Percentiles rank a stretch among this genome's conserved stretches.
These are phyloP conservation scores for Backusella macrospora DNA, from an alignment of 192 early-diverging fungal genomes.

Conservation along the genomic window DNA sequence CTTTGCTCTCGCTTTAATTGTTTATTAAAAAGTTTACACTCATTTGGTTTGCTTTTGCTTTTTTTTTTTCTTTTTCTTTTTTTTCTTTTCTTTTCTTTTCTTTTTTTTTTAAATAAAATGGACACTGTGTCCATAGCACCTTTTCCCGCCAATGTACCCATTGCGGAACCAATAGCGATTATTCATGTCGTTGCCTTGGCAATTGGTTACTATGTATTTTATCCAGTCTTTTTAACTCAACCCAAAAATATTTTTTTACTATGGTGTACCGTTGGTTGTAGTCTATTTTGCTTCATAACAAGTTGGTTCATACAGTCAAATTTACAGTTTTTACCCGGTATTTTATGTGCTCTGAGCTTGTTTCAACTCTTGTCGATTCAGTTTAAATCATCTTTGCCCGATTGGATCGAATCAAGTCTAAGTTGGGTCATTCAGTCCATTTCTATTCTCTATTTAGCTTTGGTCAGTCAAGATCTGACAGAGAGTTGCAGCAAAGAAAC, in stretches of 20 bases:
- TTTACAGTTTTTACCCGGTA: not conserved
- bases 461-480: not conserved
- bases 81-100: not conserved
- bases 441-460: not conserved
- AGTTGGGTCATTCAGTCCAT: not conserved
- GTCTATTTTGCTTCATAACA: not conserved
- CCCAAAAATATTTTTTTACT: not conserved
- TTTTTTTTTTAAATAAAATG: constrained; percentile 14
- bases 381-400: constrained; percentile 1
- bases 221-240: constrained; percentile 43
- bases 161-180: constrained; percentile 41
- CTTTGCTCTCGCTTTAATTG: too few species aligned
- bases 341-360: not conserved
- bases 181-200: constrained; percentile 44
- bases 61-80: not conserved
- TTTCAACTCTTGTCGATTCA: constrained; percentile 1
- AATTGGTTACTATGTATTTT: constrained; percentile 36
- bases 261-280: not conserved
- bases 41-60: not conserved
- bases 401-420: not conserved
- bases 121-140: constrained; percentile 13
- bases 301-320: not conserved
- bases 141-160: constrained; percentile 21
- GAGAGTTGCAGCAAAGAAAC: not conserved
- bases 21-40: too few species aligned